phyloP scores from a whole-genome alignment of 2,329 filamentous ascomycete species.

The Colletotrichum sojae region DNA sequence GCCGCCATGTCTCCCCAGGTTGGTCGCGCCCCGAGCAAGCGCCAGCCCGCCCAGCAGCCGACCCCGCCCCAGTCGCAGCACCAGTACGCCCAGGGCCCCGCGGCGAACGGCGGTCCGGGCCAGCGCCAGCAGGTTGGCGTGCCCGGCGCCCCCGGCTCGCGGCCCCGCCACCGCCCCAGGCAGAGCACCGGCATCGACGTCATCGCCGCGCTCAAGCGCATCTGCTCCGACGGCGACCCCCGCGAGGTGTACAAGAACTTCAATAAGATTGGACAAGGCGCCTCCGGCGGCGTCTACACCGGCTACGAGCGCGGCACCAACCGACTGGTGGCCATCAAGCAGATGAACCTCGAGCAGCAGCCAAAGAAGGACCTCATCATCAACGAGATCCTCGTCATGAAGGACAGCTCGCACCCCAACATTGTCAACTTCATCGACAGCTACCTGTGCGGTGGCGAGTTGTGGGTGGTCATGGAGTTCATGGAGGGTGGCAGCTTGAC shows the following conservation, averaged over 20 bases:
- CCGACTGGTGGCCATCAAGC: constrained; percentile 95
- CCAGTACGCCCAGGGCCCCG: constrained; percentile 40
- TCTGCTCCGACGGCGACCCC: constrained; percentile 92
- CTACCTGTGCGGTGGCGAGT: constrained; percentile 87
- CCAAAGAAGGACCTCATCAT: constrained; percentile 99
- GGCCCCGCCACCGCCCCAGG: constrained; percentile 82
- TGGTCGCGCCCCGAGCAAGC: constrained; percentile 81
- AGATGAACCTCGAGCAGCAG: constrained; percentile 99
- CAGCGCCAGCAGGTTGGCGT: constrained; percentile 54
- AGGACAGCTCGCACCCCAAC: constrained; percentile 97
- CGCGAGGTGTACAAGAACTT: constrained; percentile 88
- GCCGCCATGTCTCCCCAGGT: constrained; percentile 81
- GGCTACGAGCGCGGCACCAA: constrained; percentile 89
- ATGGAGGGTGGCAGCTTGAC: constrained; percentile 99
- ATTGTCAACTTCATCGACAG: constrained; percentile 99
- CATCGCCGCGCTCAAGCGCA: constrained; percentile 84
- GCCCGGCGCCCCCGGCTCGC: constrained; percentile 57
- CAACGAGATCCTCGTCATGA: constrained; percentile 99
- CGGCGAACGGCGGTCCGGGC: constrained; percentile 49
- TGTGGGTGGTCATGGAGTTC: constrained; percentile 99
- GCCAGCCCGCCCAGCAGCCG: constrained; percentile 68
- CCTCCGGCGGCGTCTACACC: constrained; percentile 94
- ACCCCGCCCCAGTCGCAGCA: constrained; percentile 66
- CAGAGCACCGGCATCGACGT: constrained; percentile 89
- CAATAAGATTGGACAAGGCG: constrained; percentile 97